Conservation (phyloP, 768 basidiomycete species). For the Naganishia vaughanmartiniae region DNA sequence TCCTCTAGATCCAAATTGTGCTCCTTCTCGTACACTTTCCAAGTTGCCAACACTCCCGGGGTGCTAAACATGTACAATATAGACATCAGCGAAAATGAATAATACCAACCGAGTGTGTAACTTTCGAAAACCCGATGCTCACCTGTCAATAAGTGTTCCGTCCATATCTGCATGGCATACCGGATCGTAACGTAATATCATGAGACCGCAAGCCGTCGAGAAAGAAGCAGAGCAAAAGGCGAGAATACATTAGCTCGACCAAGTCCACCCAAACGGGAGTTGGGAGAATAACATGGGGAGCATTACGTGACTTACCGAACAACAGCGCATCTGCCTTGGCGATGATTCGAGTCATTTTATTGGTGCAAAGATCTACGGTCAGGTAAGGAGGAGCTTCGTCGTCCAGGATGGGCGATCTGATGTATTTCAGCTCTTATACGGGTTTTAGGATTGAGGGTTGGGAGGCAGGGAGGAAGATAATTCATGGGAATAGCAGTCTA, state of each 20-base stretch:
- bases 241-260: not conserved
- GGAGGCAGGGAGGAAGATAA: not conserved
- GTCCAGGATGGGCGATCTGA: too few species aligned
- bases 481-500: not conserved
- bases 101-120: not conserved
- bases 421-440: too few species aligned
- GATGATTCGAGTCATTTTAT: slow-evolving; percentile 15
- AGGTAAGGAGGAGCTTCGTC: too few species aligned
- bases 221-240: not conserved
- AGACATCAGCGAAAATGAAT: not conserved
- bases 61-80: slow-evolving; percentile 59
- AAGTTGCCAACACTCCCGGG: slow-evolving; percentile 73
- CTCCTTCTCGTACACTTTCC: slow-evolving; percentile 67
- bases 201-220: not conserved
- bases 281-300: not conserved
- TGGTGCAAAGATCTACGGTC: not conserved
- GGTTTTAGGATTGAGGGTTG: too few species aligned
- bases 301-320: slow-evolving; percentile 16
- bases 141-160: slow-evolving; percentile 47
- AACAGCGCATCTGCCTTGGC: slow-evolving; percentile 22
- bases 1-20: slow-evolving; percentile 55
- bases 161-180: slow-evolving; percentile 41
- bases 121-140: not conserved
- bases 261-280: not conserved
- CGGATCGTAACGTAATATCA: not conserved